Base-by-base conservation (phyloP, 441 rosid species). In the Adansonia madagascariensis region DNA sequence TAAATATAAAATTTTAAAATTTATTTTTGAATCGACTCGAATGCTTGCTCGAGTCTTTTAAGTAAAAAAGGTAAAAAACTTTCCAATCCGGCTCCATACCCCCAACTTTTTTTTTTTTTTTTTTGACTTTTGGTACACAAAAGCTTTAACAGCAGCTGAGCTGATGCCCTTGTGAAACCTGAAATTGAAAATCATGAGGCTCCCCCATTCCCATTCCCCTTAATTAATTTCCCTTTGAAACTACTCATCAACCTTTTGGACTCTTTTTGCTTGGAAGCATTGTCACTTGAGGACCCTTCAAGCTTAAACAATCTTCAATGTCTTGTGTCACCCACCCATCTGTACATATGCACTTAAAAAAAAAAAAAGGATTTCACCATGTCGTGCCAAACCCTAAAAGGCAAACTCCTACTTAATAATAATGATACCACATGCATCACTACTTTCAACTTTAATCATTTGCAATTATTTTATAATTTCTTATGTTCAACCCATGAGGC, bases 191-290 rank as follows among this genome's bases (percentile, higher is more conserved):
- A 56, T 52, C 75, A 66, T 12, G 10, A 63, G 77, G 75, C 73
- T 47, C 24, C 44, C n/a, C n/a, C n/a, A n/a, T n/a, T n/a, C 12
- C 22, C 9, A 15, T 7, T 39, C 53, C 59, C 44, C 22, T 22
- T 56, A 56, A 56, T 56, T 56, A 50, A 3, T 41, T 27, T 74
- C 44, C 71, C 84, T 82, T 78, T 8, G 11, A 77, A 74, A 65
- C 60, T 20, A 78, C 82, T 78, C 81, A 59, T 24, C 27, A 24
- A 53, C 22, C 9, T 39, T 22, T 59, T 59, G 1, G 50, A 27
- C 22, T 70, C 49, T 31, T 79, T 71, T 81, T 24, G 84, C 87
- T 83, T 82, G 83, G 88, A 80, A 86, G 88, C 82, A 82, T 80
- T 6, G 88, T 71, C 49, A 46, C 73, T 11, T 24, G 73, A 77